Percentiles rank a stretch among this genome's conserved stretches.
Conservation (phyloP, 129 eudicot species). For the Sambucus nigra region DNA sequence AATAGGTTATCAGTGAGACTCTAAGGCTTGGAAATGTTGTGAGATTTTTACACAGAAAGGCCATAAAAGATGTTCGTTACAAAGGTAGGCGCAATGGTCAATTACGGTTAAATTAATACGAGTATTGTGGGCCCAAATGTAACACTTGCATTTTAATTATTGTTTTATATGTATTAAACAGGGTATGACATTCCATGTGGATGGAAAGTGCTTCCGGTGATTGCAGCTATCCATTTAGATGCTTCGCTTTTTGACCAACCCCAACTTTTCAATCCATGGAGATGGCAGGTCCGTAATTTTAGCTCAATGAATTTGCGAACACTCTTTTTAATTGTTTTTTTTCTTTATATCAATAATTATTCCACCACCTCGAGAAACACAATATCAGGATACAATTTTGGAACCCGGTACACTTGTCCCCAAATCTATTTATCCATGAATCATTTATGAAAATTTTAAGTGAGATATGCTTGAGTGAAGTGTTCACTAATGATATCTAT, state of each 20-base stretch:
- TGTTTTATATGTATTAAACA: constrained; percentile 16
- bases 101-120: too few species aligned
- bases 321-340: not conserved
- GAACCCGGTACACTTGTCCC: too few species aligned
- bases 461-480: too few species aligned
- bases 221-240: constrained; percentile 98
- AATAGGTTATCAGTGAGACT: constrained; percentile 84
- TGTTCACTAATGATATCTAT: too few species aligned
- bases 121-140: too few species aligned
- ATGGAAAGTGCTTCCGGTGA: constrained; percentile 98
- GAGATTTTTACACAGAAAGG: constrained; percentile 93
- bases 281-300: constrained; percentile 78
- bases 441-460: too few species aligned
- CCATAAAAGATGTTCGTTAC: constrained; percentile 81
- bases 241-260: constrained; percentile 79
- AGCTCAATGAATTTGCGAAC: too few species aligned
- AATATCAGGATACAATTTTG: too few species aligned
- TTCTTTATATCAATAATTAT: too few species aligned
- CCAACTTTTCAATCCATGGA: constrained; percentile 86
- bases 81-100: constrained; percentile 82
- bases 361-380: too few species aligned
- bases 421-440: too few species aligned
- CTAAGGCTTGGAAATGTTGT: constrained; percentile 92
- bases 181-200: constrained; percentile 99
- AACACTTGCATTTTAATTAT: too few species aligned